Evolutionary conservation across 2,329 filamentous ascomycete species (phyloP).

Genomic region (Ilyonectria mors-panacis): DNA sequence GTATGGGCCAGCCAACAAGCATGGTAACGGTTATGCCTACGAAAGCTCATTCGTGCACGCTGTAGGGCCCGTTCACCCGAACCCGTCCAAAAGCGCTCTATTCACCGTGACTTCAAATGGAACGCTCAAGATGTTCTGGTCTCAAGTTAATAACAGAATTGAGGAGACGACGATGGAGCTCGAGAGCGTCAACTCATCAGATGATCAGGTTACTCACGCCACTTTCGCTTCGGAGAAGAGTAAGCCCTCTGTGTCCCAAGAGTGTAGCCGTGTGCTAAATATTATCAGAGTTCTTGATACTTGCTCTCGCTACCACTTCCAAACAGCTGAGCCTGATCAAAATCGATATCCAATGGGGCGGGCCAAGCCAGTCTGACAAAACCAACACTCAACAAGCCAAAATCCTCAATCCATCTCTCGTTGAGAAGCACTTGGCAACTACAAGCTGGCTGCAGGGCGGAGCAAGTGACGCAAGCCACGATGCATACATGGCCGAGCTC

Average conservation of each 20-base stretch:
- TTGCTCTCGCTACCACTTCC: conserved; percentile 78
- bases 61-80: conserved; percentile 81
- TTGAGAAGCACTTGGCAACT: conserved; percentile 69
- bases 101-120: conserved; percentile 84
- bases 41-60: conserved; percentile 76
- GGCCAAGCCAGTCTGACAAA: conserved; percentile 67
- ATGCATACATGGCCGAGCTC: conserved; percentile 72
- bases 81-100: conserved; percentile 79
- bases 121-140: conserved; percentile 81
- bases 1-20: conserved; percentile 75
- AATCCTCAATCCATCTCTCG: conserved; percentile 66
- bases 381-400: conserved; percentile 63
- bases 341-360: conserved; percentile 80
- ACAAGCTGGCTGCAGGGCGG: conserved; percentile 71
- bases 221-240: conserved; percentile 82
- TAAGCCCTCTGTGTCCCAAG: conserved; percentile 53
- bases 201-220: conserved; percentile 86
- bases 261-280: conserved; percentile 42
- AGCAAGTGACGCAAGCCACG: conserved; percentile 58
- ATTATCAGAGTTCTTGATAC: conserved; percentile 67
- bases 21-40: conserved; percentile 76
- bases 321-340: conserved; percentile 82
- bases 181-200: conserved; percentile 79
- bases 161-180: conserved; percentile 82
- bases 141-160: conserved; percentile 80